A percentile compares a stretch with the other conserved stretches of the same genome.
Evolutionary conservation across 1,284 basidiomycete species (phyloP).

Genomic region (Microbotryum violaceum): DNA sequence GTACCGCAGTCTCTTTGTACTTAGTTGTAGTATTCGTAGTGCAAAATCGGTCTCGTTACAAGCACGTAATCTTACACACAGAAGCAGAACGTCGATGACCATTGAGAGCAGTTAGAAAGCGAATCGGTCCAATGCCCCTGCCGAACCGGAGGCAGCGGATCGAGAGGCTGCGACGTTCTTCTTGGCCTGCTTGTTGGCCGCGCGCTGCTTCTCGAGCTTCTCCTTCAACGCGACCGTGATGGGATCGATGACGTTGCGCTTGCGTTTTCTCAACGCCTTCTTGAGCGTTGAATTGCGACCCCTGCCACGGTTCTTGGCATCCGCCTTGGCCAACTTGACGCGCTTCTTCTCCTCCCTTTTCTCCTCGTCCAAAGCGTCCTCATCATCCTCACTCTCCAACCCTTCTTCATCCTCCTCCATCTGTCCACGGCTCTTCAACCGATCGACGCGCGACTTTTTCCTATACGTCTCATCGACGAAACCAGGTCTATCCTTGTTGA

Average conservation of each 20-base stretch:
- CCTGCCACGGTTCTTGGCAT: constrained; percentile 74
- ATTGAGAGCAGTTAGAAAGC: constrained; percentile 7
- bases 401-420: constrained; percentile 34
- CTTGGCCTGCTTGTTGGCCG: constrained; percentile 19
- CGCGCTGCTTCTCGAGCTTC: constrained; percentile 22
- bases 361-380: constrained; percentile 38
- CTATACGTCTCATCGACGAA: constrained; percentile 12
- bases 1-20: no score
- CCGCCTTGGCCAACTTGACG: constrained; percentile 51
- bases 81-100: no score
- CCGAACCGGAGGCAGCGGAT: constrained; percentile 12
- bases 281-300: constrained; percentile 64
- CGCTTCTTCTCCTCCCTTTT: constrained; percentile 41
- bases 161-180: constrained; percentile 12
- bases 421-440: constrained; percentile 44
- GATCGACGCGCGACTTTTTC: constrained; percentile 23
- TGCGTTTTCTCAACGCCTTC: constrained; percentile 70
- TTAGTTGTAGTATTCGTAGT: no score
- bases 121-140: constrained; percentile 27
- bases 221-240: constrained; percentile 45
- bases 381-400: constrained; percentile 41
- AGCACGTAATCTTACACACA: no score
- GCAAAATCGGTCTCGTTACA: no score
- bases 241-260: constrained; percentile 87
- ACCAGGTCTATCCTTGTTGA: constrained; percentile 13